A percentile compares a stretch with the other conserved stretches of the same genome.
These are phyloP conservation scores for Wickerhamomyces alni DNA, from an alignment of 805 yeast species.

Conservation along the genomic window DNA sequence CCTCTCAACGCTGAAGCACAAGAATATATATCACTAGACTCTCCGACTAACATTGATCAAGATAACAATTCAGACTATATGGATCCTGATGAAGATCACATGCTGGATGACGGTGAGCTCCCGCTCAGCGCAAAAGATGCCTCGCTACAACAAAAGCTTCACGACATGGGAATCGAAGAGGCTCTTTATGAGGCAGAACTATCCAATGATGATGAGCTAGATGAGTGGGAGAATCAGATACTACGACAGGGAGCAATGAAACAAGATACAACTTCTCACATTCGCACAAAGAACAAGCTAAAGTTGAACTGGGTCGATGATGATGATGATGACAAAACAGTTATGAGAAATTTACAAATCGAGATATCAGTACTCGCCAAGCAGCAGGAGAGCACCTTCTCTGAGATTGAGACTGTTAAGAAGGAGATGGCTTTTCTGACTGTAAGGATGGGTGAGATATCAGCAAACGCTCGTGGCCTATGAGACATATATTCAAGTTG, in stretches of 20 bases:
- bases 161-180: constrained; percentile 28
- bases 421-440: no score
- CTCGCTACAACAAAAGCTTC: constrained; percentile 19
- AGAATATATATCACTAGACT: background rate
- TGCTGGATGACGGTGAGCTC: constrained; percentile 18
- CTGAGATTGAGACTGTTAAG: no score
- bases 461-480: no score
- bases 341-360: no score
- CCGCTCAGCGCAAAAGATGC: constrained; percentile 25
- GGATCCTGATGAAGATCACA: constrained; percentile 4
- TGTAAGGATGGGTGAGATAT: no score
- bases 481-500: no score
- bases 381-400: background rate
- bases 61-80: background rate
- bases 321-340: background rate
- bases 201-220: constrained; percentile 17
- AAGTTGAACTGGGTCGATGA: constrained; percentile 3
- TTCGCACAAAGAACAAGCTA: background rate
- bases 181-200: constrained; percentile 26
- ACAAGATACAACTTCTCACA: background rate
- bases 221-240: constrained; percentile 15
- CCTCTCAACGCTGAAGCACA: no score
- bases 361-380: no score
- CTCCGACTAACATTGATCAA: background rate
- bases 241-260: constrained; percentile 11